Base-by-base conservation (phyloP, 345 rosid species). In the Angophora floribunda region DNA sequence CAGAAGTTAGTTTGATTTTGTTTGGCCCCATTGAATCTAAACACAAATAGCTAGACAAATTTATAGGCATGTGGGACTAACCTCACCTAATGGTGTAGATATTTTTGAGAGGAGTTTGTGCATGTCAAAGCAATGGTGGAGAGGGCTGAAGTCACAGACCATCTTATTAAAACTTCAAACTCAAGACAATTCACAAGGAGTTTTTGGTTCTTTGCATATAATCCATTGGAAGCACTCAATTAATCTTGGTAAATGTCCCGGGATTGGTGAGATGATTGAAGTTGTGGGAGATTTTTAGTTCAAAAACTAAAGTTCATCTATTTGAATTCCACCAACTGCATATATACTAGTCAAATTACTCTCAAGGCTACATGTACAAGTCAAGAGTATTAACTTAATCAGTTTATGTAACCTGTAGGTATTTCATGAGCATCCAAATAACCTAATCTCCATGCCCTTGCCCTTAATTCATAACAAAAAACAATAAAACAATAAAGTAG, bases 71-170 rank as follows among this genome's bases (percentile, higher is more conserved):
- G 6, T 5, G 45, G 45, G 13, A 63, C 17, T 14, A 63, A 3
- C 3, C 32, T 63, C 75, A 13, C 36, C 0, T 13, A 7, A 28
- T 0, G 1, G 75, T 28, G 6, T n/a, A 63, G 30, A n/a, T n/a
- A 26, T 63, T 13, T 3, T 13, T 6, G 36, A n/a, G 32, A 63
- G 13, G n/a, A n/a, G 75, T n/a, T 28, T 63, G 75, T 2, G 19
- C 9, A 28, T 63, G 3, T 63, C 75, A 13, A 63, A 63, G 13
- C 2, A 3, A 44, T 19, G 28, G 49, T 4, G 13, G 26, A 75
- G 14, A 75, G 82, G 7, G 47, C 41, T 17, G 3, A 26, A 19
- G 84, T 75, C 28, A 75, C 24, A 19, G 9, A 41, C 5, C 67
- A 61, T 61, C 49, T 41, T 75, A 19, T 41, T 41, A 75, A 75